Evolutionary conservation across 306 rosid species (phyloP).

Genomic region (Gastrolobium bilobum): DNA sequence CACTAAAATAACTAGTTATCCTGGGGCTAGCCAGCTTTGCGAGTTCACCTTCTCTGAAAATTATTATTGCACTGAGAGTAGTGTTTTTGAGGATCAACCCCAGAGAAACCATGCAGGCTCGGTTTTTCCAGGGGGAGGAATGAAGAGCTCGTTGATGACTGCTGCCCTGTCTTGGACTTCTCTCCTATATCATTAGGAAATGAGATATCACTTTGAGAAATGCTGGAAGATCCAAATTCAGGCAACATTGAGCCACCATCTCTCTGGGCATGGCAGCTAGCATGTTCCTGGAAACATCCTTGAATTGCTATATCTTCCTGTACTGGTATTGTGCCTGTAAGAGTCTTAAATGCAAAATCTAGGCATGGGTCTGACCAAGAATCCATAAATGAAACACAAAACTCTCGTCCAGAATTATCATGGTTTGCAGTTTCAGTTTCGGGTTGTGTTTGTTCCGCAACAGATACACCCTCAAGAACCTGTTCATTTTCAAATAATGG

Average conservation of each 20-base stretch:
- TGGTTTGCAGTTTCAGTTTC: conserved; percentile 43
- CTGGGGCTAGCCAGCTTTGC: conserved; percentile 35
- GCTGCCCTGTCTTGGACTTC: conserved; percentile 55
- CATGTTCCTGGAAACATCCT: conserved; percentile 59
- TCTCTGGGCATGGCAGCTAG: conserved; percentile 44
- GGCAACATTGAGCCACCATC: conserved; percentile 50
- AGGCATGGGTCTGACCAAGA: conserved; percentile 85
- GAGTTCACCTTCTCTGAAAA: conserved; percentile 60
- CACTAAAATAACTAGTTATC: conserved; percentile 17
- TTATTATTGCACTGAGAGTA: conserved; percentile 52
- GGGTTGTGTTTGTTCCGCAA: conserved; percentile 52
- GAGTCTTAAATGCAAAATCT: conserved; percentile 83
- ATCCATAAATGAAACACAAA: conserved; percentile 60
- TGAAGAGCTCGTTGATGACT: conserved; percentile 49
- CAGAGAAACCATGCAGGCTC: conserved; percentile 46
- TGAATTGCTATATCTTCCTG: conserved; percentile 64
- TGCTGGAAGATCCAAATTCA: conserved; percentile 62
- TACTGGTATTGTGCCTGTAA: conserved; percentile 72
- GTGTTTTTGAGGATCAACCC: conserved; percentile 56
- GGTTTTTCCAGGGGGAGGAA: conserved; percentile 47
- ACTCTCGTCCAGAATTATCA: conserved; percentile 47
- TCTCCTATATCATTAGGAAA: conserved; percentile 58
- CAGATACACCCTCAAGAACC: conserved; percentile 39
- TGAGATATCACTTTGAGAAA: conserved; percentile 62
- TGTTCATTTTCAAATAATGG: conserved; percentile 28